phyloP scores from a whole-genome alignment of 352 stramenopile genomes.

The Pilasporangium apinafurcum region DNA sequence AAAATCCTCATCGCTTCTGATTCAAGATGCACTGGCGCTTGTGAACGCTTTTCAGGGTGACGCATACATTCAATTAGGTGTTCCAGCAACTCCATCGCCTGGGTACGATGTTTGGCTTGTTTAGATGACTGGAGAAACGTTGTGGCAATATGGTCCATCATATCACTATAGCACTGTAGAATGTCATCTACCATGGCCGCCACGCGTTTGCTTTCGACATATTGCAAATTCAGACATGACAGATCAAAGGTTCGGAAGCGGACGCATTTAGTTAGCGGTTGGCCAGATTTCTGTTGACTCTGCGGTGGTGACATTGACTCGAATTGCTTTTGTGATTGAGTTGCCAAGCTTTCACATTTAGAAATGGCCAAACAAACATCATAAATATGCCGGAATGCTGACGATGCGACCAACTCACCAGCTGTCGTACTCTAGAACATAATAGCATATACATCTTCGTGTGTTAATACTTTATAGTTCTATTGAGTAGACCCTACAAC shows the following conservation, averaged over 20 bases:
- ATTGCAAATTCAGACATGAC: slow-evolving; percentile 53
- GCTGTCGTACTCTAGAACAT: background rate
- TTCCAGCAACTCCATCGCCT: too few relatives aligned
- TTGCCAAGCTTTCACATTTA: slow-evolving; percentile 28
- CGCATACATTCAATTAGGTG: too few relatives aligned
- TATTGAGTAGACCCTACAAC: too few relatives aligned
- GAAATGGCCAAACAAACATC: slow-evolving; percentile 26
- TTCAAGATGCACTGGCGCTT: too few relatives aligned
- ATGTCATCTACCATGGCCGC: slow-evolving; percentile 37
- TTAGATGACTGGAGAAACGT: slow-evolving; percentile 10
- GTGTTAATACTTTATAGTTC: too few relatives aligned
- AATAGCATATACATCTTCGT: background rate
- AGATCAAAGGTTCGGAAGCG: slow-evolving; percentile 62
- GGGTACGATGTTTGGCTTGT: too few relatives aligned
- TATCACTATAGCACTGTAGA: slow-evolving; percentile 23
- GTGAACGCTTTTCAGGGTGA: too few relatives aligned
- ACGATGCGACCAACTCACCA: background rate
- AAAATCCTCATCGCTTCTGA: slow-evolving; percentile 13
- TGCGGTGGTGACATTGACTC: slow-evolving; percentile 4
- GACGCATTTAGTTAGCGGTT: slow-evolving; percentile 33
- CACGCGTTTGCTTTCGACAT: slow-evolving; percentile 36
- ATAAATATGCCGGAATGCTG: slow-evolving; percentile 17
- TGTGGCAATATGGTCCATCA: slow-evolving; percentile 27
- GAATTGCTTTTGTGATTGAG: slow-evolving; percentile 17
- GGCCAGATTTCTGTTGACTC: background rate